Base-by-base conservation (phyloP, 2,329 filamentous ascomycete species). In the Trichoderma sp. region DNA sequence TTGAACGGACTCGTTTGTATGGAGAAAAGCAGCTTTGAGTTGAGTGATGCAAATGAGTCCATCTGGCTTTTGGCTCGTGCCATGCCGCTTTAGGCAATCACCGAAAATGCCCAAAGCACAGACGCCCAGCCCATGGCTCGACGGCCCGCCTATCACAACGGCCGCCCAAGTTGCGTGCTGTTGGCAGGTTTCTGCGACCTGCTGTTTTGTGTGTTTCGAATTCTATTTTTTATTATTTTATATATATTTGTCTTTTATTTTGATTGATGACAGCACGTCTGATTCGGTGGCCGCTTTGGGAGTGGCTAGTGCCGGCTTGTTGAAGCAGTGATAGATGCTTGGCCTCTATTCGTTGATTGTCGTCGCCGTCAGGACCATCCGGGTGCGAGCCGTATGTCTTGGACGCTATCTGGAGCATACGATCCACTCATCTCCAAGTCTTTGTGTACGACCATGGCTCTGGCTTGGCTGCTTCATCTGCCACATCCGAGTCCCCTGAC, bases 81-180 rank as follows among this genome's bases (percentile, higher is more conserved):
- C 31, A 74, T 11, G 27, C 71, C 27, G 31, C 31, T 45, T 67
- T 60, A 45, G 63, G 71, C 27, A 74, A 74, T 74, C 33, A 45
- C 71, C 71, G 71, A 74, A 67, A 74, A 59, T 67, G 33, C 29
- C 38, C 60, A 38, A 56, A 56, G 53, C 24, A 27, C 64, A 18
- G 21, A 53, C 45, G 27, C 35, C 29, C 50, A 59, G 45, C 65
- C 65, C 65, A 56, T 69, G 14, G 24, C 66, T 69, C 45, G 45
- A 24, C 11, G n/a, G 11, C 21, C 69, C 69, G 59, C 69, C 69
- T 35, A 72, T 71, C 24, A 71, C 33, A 71, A 31, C 21, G 7
- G 66, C 45, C 41, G n/a, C n/a, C n/a, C 66, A 69, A 38, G 66
- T 69, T 69, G 31, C 50, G 50, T 66, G 64, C 63, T 66, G 35